Conservation (phyloP, 495 filamentous ascomycete species). For the Aspergillus leporis region DNA sequence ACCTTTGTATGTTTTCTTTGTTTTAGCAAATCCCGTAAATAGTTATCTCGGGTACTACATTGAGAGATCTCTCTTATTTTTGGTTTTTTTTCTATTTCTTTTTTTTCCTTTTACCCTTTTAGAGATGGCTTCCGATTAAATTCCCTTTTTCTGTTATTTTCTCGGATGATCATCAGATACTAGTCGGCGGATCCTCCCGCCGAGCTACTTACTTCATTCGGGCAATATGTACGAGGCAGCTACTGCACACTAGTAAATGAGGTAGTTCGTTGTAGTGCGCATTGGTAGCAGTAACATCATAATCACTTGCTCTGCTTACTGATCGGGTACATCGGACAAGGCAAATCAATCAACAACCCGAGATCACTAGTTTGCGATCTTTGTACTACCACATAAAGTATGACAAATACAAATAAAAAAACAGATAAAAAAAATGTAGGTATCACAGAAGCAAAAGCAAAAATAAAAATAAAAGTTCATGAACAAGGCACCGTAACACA, state of each 20-base stretch:
- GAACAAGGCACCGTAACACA: neutral
- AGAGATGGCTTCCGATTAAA: no score
- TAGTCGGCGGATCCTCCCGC: conserved; percentile 10
- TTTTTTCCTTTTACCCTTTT: neutral
- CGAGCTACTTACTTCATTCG: conserved; percentile 7
- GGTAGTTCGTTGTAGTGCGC: conserved; percentile 8
- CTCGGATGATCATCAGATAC: conserved; percentile 14
- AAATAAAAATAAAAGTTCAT: neutral
- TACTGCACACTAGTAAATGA: neutral
- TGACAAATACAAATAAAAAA: neutral
- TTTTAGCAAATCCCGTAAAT: neutral
- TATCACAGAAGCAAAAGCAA: neutral
- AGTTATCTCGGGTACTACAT: neutral
- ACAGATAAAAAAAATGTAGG: neutral
- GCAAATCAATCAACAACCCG: neutral
- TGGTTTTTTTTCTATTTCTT: conserved; percentile 3
- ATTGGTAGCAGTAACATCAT: neutral
- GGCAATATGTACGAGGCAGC: conserved; percentile 7
- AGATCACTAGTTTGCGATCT: neutral
- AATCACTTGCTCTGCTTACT: neutral
- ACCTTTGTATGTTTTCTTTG: neutral
- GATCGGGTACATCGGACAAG: neutral
- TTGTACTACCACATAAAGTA: neutral
- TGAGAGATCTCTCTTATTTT: neutral
- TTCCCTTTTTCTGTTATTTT: neutral